Base-by-base conservation (phyloP, 2,329 filamentous ascomycete species). In the Arthrobotrys entomopaga region DNA sequence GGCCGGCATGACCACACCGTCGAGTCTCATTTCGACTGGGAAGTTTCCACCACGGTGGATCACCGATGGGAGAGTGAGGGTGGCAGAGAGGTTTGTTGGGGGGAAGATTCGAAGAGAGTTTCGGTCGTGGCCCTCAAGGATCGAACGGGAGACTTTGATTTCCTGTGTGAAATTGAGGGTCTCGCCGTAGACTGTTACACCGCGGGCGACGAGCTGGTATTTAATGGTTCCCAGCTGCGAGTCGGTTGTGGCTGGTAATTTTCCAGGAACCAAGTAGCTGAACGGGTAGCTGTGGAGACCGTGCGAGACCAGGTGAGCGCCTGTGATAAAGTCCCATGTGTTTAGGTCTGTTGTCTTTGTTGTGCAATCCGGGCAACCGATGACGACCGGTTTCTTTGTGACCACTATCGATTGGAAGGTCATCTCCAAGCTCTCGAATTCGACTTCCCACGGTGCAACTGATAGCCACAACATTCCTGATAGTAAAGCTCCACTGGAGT, bases 41-140 rank as follows among this genome's bases (percentile, higher is more conserved):
- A 96, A 94, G 79, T 87, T 88, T 79, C 92, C 91, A 73, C 93
- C 91, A 3, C 94, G 93, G 82, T 97, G 90, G 76, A 97, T 89
- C 77, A 96, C 88, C 42, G 91, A 88, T 53, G 90, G 90, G 76
- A 96, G 89, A 79, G 92, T 89, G 76, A 95, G 90, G 79, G 89
- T 90, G 70, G 92, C 91, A 77, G 92, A 93, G 79, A 99, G 89
- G 82, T 96, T 95, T 77, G 95, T 99, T 0, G 95, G 94, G 54
- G 94, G 95, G 83, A 99, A 99, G 80, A 98, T 91, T 79, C 94
- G 92, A 76, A 97, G 89, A 15, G 91, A 96, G 82, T 93, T 90
- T 82, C 96, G 94, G 75, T 96, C 92, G 61, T 87, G 85, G 56
- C 92, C 91, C 1, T 91, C 88, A 61, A 90, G 86, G 24, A 98